A percentile compares a stretch with the other conserved stretches of the same genome.
These are phyloP conservation scores for Polychaeton citri DNA, from an alignment of 2,329 filamentous ascomycete genomes.

Conservation along the genomic window DNA sequence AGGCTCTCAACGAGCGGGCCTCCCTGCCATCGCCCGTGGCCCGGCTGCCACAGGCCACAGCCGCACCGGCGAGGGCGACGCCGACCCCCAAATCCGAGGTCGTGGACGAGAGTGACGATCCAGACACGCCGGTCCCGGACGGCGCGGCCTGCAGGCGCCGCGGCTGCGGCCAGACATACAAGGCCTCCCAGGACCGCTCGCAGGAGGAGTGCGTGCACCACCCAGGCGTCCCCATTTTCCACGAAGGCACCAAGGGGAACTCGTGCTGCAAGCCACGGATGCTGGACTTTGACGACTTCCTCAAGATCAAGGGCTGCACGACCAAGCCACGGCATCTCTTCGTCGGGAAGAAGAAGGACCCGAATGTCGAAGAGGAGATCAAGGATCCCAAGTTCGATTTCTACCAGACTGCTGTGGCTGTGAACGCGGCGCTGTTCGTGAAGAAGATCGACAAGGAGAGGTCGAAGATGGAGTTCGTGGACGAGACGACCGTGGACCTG, in stretches of 20 bases:
- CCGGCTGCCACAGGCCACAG: constrained; percentile 14
- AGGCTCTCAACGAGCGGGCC: constrained; percentile 12
- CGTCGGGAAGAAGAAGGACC: constrained; percentile 52
- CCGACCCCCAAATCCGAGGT: constrained; percentile 42
- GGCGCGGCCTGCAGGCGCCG: constrained; percentile 66
- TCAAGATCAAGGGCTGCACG: constrained; percentile 86
- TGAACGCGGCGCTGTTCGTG: constrained; percentile 85
- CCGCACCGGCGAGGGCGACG: constrained; percentile 17
- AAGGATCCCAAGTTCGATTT: constrained; percentile 82
- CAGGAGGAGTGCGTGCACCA: constrained; percentile 76
- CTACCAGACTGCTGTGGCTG: constrained; percentile 76
- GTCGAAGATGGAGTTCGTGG: constrained; percentile 57
- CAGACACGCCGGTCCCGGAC: constrained; percentile 55
- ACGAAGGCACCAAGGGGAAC: constrained; percentile 97
- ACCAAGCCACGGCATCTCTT: constrained; percentile 76
- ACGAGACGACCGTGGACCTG: constrained; percentile 49
- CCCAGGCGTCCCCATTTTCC: constrained; percentile 83
- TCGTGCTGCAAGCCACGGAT: constrained; percentile 92
- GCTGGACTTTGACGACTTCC: constrained; percentile 93
- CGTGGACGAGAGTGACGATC: constrained; percentile 78
- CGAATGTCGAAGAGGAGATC: constrained; percentile 57
- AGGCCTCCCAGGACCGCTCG: constrained; percentile 45
- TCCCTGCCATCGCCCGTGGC: constrained; percentile 13
- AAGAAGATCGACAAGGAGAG: constrained; percentile 88
- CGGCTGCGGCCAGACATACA: constrained; percentile 57